Evolutionary conservation across 2,329 filamentous ascomycete species (phyloP).

Genomic region (Catunica adiposa): DNA sequence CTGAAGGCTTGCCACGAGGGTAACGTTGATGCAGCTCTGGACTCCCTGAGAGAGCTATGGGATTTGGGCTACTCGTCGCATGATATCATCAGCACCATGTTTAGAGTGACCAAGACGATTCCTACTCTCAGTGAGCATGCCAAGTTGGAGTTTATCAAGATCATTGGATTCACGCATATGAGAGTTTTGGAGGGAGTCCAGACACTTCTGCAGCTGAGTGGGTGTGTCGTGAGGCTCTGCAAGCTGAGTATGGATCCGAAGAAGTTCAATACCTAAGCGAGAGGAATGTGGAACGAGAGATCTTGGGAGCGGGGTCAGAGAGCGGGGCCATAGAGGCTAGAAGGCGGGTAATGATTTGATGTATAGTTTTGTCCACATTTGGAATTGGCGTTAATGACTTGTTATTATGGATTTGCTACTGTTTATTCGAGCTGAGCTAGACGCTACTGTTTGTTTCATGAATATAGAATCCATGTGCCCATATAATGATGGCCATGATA

Average conservation of each 20-base stretch:
- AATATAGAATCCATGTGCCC: too few relatives aligned
- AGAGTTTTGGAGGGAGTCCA: slow-evolving; percentile 96
- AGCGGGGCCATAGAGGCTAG: neutral
- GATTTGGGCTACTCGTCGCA: slow-evolving; percentile 92
- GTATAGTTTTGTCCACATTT: neutral
- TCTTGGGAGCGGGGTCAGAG: too few relatives aligned
- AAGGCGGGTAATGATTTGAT: neutral
- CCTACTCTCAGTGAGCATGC: slow-evolving; percentile 82
- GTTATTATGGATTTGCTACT: neutral
- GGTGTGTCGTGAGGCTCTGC: slow-evolving; percentile 77
- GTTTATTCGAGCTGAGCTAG: neutral
- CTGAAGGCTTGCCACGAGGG: slow-evolving; percentile 92
- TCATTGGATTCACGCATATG: slow-evolving; percentile 99
- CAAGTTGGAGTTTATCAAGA: slow-evolving; percentile 93
- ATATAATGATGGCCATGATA: neutral
- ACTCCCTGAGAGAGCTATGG: slow-evolving; percentile 81
- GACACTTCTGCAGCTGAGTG: slow-evolving; percentile 82
- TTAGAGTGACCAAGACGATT: slow-evolving; percentile 92
- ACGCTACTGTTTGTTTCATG: neutral
- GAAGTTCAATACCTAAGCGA: slow-evolving; percentile 38
- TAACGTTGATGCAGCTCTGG: slow-evolving; percentile 74
- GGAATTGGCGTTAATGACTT: neutral
- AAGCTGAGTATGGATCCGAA: slow-evolving; percentile 94
- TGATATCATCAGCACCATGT: slow-evolving; percentile 98
- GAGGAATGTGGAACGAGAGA: neutral